Conservation (phyloP, 164 flowering plant species). For the Piper betle region DNA sequence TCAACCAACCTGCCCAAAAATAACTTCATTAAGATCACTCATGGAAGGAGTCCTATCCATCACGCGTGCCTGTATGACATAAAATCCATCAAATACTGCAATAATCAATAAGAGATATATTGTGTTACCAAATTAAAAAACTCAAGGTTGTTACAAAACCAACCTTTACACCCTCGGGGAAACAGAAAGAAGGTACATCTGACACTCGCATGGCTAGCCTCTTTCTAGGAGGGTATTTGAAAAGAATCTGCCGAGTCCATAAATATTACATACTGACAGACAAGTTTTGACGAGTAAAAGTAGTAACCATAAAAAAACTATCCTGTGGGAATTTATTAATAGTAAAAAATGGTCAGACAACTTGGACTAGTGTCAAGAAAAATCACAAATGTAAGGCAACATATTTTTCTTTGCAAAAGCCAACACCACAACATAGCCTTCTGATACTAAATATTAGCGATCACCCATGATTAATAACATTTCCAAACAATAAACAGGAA, state of each 20-base stretch:
- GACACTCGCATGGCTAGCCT: slow-evolving; percentile 44
- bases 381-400: too few relatives aligned
- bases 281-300: too few relatives aligned
- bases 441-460: too few relatives aligned
- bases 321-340: too few relatives aligned
- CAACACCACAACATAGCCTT: neutral
- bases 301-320: too few relatives aligned
- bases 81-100: neutral
- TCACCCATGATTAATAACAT: neutral
- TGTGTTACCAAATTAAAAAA: neutral
- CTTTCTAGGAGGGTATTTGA: slow-evolving; percentile 81
- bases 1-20: slow-evolving; percentile 86
- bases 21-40: slow-evolving; percentile 77
- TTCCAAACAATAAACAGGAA: too few relatives aligned
- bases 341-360: too few relatives aligned
- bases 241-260: slow-evolving; percentile 48
- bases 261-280: neutral
- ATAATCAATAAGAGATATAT: neutral
- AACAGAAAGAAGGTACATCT: slow-evolving; percentile 85
- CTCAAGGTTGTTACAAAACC: slow-evolving; percentile 4
- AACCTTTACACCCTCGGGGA: slow-evolving; percentile 88
- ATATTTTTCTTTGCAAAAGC: neutral
- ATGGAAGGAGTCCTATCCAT: slow-evolving; percentile 84
- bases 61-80: slow-evolving; percentile 47
- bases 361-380: too few relatives aligned